Evolutionary conservation across 495 filamentous ascomycete genomes (phyloP).

Genomic region (Neurospora intermedia): DNA sequence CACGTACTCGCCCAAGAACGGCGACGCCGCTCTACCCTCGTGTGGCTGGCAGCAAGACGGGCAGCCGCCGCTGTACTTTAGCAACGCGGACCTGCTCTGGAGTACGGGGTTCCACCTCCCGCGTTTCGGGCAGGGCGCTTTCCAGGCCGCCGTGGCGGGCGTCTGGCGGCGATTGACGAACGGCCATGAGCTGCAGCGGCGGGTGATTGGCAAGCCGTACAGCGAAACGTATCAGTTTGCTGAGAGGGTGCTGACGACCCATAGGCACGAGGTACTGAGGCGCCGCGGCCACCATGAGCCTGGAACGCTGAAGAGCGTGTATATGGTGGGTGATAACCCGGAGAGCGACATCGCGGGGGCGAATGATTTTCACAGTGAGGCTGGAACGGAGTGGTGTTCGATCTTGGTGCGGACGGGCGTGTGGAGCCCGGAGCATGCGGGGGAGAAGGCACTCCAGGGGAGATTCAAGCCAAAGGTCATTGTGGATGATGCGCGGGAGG

Average conservation of each 20-base stretch:
- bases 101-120: conserved; percentile 72
- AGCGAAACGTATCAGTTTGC: conserved; percentile 72
- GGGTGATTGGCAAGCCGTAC: conserved; percentile 76
- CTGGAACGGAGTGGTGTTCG: conserved; percentile 64
- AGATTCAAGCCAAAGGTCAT: conserved; percentile 41
- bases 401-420: conserved; percentile 83
- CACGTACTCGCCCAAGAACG: conserved; percentile 54
- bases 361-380: conserved; percentile 56
- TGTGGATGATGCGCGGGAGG: conserved; percentile 48
- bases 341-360: conserved; percentile 87
- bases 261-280: conserved; percentile 41
- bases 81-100: conserved; percentile 85
- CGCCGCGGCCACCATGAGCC: conserved; percentile 12
- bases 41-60: conserved; percentile 64
- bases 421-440: conserved; percentile 41
- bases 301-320: conserved; percentile 51
- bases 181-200: conserved; percentile 49
- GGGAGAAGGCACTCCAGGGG: conserved; percentile 16
- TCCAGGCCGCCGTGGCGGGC: conserved; percentile 69
- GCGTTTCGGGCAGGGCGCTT: conserved; percentile 86
- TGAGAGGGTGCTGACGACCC: conserved; percentile 54
- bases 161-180: conserved; percentile 64
- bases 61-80: conserved; percentile 74
- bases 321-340: conserved; percentile 98
- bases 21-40: conserved; percentile 53